Evolutionary conservation across 306 rosid species (phyloP).

Genomic region (Mucuna pruriens): DNA sequence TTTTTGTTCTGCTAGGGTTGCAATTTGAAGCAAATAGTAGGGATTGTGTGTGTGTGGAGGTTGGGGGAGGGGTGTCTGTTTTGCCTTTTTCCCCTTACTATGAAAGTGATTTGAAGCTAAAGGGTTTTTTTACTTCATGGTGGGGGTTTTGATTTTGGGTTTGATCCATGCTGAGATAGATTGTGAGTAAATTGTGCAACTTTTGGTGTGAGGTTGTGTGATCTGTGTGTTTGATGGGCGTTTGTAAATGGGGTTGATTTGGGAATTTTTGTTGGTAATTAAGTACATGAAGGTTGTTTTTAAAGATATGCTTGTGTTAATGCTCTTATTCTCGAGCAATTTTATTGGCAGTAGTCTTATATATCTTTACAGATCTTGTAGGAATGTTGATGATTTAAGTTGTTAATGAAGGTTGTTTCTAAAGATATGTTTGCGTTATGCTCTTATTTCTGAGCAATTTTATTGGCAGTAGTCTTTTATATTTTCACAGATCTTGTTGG

Average conservation of each 20-base stretch:
- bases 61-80: neutral
- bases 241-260: slow-evolving; percentile 7
- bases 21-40: neutral
- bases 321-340: neutral
- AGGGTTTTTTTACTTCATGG: neutral
- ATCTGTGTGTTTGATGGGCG: slow-evolving; percentile 8
- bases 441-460: neutral
- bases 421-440: neutral
- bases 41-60: neutral
- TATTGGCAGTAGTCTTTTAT: neutral
- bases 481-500: neutral
- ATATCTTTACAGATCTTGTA: neutral
- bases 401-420: neutral
- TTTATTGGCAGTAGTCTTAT: neutral
- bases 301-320: neutral
- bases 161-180: neutral
- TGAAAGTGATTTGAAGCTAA: neutral
- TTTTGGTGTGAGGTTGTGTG: neutral
- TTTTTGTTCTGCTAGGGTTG: neutral
- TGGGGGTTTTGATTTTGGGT: slow-evolving; percentile 3
- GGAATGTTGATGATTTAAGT: neutral
- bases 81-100: neutral
- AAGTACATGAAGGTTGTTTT: neutral
- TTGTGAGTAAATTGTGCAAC: neutral
- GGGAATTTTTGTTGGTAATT: slow-evolving; percentile 12